phyloP scores from a whole-genome alignment of 495 filamentous ascomycete genomes.

The Aspergillus campestris region DNA sequence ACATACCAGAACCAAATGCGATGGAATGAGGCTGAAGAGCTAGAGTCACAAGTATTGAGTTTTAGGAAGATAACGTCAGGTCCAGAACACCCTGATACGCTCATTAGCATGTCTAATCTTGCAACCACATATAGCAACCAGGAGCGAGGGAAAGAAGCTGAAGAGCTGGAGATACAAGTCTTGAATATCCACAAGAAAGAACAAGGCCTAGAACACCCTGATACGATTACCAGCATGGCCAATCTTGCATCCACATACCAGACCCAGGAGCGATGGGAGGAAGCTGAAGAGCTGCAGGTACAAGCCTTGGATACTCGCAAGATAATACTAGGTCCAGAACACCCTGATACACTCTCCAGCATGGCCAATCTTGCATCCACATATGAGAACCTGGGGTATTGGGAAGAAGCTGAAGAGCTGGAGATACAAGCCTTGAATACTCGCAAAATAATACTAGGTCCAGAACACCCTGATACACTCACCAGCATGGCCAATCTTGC shows the following conservation, averaged over 20 bases:
- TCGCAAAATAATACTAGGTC: slow-evolving; percentile 19
- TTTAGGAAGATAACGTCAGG: slow-evolving; percentile 20
- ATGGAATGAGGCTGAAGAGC: slow-evolving; percentile 27
- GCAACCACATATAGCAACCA: slow-evolving; percentile 19
- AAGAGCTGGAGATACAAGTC: neutral
- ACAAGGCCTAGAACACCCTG: slow-evolving; percentile 26
- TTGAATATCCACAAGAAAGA: slow-evolving; percentile 13
- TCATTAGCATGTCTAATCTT: slow-evolving; percentile 31
- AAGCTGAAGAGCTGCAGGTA: slow-evolving; percentile 20
- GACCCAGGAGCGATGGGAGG: slow-evolving; percentile 15
- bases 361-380: slow-evolving; percentile 21
- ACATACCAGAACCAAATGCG: slow-evolving; percentile 24
- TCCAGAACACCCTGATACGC: slow-evolving; percentile 25
- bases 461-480: slow-evolving; percentile 30
- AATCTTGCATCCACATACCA: slow-evolving; percentile 5
- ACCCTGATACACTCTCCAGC: slow-evolving; percentile 16
- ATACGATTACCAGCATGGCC: slow-evolving; percentile 25
- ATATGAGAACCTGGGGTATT: slow-evolving; percentile 24
- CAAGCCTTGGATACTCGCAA: slow-evolving; percentile 9
- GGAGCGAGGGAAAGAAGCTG: slow-evolving; percentile 19
- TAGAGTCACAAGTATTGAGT: slow-evolving; percentile 21
- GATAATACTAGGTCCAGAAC: slow-evolving; percentile 6
- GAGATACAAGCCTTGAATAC: slow-evolving; percentile 18
- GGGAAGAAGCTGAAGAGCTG: slow-evolving; percentile 28
- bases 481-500: slow-evolving; percentile 32